Evolutionary conservation across 2,329 filamentous ascomycete species (phyloP), one percentile per base, ranked within the genome.

Genomic region (Dissoconium aciculare): DNA sequence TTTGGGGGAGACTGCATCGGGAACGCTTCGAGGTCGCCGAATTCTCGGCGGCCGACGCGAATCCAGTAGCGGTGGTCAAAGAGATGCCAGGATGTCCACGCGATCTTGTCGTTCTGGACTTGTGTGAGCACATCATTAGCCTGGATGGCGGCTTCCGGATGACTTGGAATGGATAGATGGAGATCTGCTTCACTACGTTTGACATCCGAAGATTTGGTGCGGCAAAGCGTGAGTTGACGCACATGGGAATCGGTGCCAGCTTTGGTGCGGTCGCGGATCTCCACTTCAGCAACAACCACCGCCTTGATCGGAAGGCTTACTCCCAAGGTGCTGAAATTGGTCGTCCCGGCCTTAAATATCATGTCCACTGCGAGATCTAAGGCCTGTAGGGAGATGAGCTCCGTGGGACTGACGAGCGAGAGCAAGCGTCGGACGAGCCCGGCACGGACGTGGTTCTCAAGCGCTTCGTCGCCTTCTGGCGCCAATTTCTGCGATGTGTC

Each of bases 31-130:
- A n/a, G n/a, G n/a, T n/a, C n/a, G n/a, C n/a, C n/a, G n/a, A n/a
- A n/a, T n/a, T n/a, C n/a, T n/a, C n/a, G n/a, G n/a, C 19, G 19
- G 15, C 48, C 43, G 8, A 71, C 33, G 2, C 56, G 58, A 28
- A 73, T 54, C 69, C 69, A 74, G 47, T 57, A 71, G 12, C 69
- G 57, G 27, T 60, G 57, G 42, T 72, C 68, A 56, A 66, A 72
- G 11, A 74, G 55, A 4, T 53, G 50, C 49, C 55, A 65, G 8
- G 27, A 30, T 11, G 34, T 42, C 36, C 31, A 39, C 26, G 26
- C 28, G 17, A 29, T 14, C 30, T 24, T 15, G 31, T 23, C 13
- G 23, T 15, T 15, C 24, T 23, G 13, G 5, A 17, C 12, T 11
- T 12, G 5, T 26, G 29, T 11, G 26, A 16, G 5, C 15, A 25